Evolutionary conservation across 2,329 filamentous ascomycete species (phyloP), one percentile per base, ranked within the genome.

Genomic region (Neurospora sp.): DNA sequence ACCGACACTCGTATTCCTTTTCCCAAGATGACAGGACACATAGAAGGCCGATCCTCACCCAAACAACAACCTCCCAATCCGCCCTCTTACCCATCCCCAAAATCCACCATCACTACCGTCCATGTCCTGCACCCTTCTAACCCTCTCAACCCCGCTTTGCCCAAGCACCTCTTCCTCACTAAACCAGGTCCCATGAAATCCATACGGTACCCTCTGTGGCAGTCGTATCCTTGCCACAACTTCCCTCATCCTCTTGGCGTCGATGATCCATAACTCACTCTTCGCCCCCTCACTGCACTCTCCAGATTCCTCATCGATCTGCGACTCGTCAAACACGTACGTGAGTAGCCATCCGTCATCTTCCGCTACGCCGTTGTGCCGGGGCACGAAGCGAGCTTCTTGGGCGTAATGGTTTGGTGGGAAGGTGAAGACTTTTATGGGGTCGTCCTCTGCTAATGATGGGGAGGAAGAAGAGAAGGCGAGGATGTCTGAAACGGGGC

Each of bases 301-400:
- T 0, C 84, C 86, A 3, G 19, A 52, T 0, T 78, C 70, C 1
- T 78, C 76, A n/a, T 88, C 82, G 0, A 91, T 80, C 75, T 92
- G 89, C 1, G 82, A 81, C 74, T 92, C 90, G 72, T 92, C 88
- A 72, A 92, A 92, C 1, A 90, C 89, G 73, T 91, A 92, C 66
- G 87, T 89, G 4, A 92, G 79, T 0, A 92, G 79, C 79, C 85
- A 92, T 0, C 90, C 90, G 72, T 90, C 88, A 73, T 92, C 89
- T 76, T 92, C 76, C 0, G 66, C 70, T 52, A 28, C 11, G 0
- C 80, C 78, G 11, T 78, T 73, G 1, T 73, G 66, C 1, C 84
- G 79, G 3, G 88, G 80, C 4, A 92, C 84, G 71, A 92, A 92
- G 0, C 87, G 84, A 1, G 89, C 85, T 77, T 92, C 90, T 75